These are phyloP conservation scores for Chalara sp. DNA, from an alignment of 2,329 filamentous ascomycete species.

Conservation along the genomic window DNA sequence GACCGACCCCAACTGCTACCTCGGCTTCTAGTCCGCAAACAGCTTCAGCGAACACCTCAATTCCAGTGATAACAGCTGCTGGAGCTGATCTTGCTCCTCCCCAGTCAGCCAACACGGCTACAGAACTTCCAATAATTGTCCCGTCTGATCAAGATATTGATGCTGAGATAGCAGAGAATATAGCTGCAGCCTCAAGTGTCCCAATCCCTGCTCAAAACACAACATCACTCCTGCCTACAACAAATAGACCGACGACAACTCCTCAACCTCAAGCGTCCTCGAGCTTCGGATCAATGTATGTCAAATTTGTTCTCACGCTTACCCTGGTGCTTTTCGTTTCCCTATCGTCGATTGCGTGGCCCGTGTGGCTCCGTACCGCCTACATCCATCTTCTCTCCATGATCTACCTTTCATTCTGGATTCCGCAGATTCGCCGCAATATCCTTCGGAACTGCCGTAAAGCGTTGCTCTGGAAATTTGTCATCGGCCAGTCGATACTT, in stretches of 20 bases:
- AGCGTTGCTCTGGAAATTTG: constrained; percentile 86
- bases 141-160: constrained; percentile 59
- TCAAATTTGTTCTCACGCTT: constrained; percentile 49
- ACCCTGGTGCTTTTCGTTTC: constrained; percentile 51
- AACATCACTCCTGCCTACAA: constrained; percentile 1
- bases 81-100: constrained; percentile 15
- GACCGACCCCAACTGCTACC: constrained; percentile 18
- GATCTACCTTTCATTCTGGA: constrained; percentile 82
- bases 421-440: constrained; percentile 88
- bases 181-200: constrained; percentile 18
- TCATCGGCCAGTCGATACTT: constrained; percentile 73
- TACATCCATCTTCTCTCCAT: constrained; percentile 62
- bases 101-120: constrained; percentile 2
- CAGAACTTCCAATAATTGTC: constrained; percentile 44
- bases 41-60: constrained; percentile 6
- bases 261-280: constrained; percentile 13
- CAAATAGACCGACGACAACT: constrained; percentile 8
- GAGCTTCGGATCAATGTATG: constrained; percentile 47
- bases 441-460: constrained; percentile 84
- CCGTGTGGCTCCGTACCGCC: constrained; percentile 43
- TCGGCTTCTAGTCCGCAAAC: background rate
- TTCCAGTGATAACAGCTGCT: constrained; percentile 19
- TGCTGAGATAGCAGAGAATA: constrained; percentile 47
- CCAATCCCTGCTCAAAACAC: constrained; percentile 23
- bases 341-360: constrained; percentile 55